These are phyloP conservation scores for Clavispora santaluciae DNA, from an alignment of 805 yeast genomes.

Conservation along the genomic window DNA sequence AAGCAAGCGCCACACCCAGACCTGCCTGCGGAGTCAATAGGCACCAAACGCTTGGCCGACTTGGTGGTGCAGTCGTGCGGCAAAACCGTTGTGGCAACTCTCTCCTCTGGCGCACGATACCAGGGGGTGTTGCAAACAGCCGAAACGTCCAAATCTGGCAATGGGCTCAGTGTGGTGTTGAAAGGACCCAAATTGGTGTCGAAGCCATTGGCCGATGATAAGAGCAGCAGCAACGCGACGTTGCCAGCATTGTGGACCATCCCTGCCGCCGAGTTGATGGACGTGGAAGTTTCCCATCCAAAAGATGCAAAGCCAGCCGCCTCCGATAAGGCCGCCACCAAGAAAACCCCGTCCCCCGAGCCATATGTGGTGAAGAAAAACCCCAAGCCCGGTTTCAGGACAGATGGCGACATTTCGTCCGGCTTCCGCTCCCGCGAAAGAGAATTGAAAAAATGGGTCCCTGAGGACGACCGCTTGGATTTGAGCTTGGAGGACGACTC, in stretches of 20 bases:
- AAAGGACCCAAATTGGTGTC: constrained; percentile 43
- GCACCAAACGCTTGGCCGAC: constrained; percentile 1
- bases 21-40: constrained; percentile 4
- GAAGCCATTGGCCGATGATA: constrained; percentile 21
- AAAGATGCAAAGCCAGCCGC: constrained; percentile 17
- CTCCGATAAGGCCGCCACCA: not conserved
- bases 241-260: constrained; percentile 44
- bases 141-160: constrained; percentile 25
- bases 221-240: constrained; percentile 27
- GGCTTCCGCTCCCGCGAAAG: constrained; percentile 53
- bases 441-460: constrained; percentile 80
- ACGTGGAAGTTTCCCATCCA: constrained; percentile 40
- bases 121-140: constrained; percentile 56
- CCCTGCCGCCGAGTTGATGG: constrained; percentile 47
- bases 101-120: constrained; percentile 55
- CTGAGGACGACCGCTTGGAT: constrained; percentile 45
- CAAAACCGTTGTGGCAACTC: constrained; percentile 50
- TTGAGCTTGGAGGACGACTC: constrained; percentile 34
- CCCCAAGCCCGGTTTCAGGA: constrained; percentile 47
- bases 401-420: constrained; percentile 77
- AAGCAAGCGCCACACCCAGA: constrained; percentile 8
- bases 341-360: not conserved
- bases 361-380: not conserved
- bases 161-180: constrained; percentile 53
- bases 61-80: constrained; percentile 36